Evolutionary conservation across 352 stramenopile genomes (phyloP).

Genomic region (Vaucheria bursata): DNA sequence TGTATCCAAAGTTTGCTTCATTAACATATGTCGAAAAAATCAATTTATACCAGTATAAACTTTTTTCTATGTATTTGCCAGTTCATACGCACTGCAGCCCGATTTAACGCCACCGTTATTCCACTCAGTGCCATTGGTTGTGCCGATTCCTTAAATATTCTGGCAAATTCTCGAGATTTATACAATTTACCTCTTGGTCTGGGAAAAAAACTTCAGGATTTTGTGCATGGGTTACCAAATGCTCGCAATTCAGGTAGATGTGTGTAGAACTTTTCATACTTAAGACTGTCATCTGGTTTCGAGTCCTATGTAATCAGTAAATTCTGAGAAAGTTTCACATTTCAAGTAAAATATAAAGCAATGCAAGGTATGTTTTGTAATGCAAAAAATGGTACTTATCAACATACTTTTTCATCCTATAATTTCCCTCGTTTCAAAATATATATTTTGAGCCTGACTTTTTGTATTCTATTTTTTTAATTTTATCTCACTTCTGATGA

Average conservation of each 20-base stretch:
- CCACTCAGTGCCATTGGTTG: slow-evolving; percentile 61
- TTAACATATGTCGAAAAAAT: too few species aligned
- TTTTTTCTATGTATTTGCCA: too few species aligned
- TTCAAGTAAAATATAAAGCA: too few species aligned
- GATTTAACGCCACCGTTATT: slow-evolving; percentile 65
- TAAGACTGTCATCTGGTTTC: neutral
- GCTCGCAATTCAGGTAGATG: neutral
- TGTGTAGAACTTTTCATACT: neutral
- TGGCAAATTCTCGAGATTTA: neutral
- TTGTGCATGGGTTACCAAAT: neutral
- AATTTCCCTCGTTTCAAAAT: neutral
- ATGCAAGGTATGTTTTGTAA: too few species aligned
- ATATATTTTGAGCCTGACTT: neutral
- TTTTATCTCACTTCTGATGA: neutral
- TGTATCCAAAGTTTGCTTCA: too few species aligned
- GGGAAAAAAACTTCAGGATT: too few species aligned
- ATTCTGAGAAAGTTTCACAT: neutral
- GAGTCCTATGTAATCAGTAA: neutral
- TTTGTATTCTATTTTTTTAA: neutral
- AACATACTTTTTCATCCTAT: neutral
- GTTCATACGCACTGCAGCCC: slow-evolving; percentile 61
- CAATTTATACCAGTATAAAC: too few species aligned
- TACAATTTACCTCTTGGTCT: neutral
- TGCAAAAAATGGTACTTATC: neutral
- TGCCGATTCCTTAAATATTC: slow-evolving; percentile 56